Evolutionary conservation across 2,329 filamentous ascomycete genomes (phyloP).

Genomic region (Aspergillus sp.): DNA sequence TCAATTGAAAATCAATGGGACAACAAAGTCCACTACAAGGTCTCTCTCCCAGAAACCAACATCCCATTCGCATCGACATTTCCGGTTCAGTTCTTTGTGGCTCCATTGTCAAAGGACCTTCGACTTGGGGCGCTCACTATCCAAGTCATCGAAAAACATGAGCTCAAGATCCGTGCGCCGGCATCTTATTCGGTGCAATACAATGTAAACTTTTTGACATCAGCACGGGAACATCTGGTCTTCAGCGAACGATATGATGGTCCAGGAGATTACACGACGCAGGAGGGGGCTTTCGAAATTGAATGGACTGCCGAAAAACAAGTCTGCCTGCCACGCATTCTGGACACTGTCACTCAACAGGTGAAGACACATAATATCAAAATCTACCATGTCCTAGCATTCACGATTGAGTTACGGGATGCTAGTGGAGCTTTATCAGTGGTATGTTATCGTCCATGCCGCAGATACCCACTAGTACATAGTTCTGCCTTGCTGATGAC

Average conservation of each 20-base stretch:
- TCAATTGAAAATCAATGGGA: conserved; percentile 8
- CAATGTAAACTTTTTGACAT: conserved; percentile 12
- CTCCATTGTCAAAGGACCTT: conserved; percentile 11
- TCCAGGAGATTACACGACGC: neutral
- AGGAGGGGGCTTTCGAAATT: neutral
- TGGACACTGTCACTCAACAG: neutral
- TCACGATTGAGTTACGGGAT: neutral
- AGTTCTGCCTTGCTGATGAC: neutral
- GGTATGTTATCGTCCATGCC: neutral
- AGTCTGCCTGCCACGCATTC: neutral
- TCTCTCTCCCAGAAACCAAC: conserved; percentile 16
- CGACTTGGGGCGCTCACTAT: conserved; percentile 9
- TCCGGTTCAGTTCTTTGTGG: conserved; percentile 17
- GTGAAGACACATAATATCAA: neutral
- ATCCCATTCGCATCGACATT: conserved; percentile 20
- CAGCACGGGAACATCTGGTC: conserved; percentile 6
- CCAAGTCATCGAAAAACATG: conserved; percentile 15
- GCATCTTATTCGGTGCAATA: conserved; percentile 15
- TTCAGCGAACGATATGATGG: conserved; percentile 1
- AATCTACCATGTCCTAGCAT: neutral
- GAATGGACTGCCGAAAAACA: neutral
- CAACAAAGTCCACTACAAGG: conserved; percentile 13
- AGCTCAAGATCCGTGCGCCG: conserved; percentile 13
- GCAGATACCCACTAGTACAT: neutral
- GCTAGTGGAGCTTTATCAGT: neutral